phyloP scores from a whole-genome alignment of 768 basidiomycete species.

The Podaxis sp. region DNA sequence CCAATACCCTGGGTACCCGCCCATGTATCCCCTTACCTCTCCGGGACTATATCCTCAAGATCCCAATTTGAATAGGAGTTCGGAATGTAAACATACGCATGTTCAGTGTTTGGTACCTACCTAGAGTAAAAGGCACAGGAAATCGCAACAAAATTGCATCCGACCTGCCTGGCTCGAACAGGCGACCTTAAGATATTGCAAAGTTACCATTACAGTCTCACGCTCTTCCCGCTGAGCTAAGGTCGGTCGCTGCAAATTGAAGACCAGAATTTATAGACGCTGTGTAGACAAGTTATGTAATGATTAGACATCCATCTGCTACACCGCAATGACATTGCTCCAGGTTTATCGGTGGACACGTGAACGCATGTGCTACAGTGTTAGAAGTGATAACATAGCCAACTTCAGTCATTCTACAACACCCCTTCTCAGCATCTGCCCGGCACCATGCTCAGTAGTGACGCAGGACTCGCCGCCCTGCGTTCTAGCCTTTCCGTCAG shows the following conservation, averaged over 20 bases:
- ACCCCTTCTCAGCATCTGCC: neutral
- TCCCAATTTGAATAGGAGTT: too few species aligned
- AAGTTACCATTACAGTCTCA: neutral
- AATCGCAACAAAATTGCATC: neutral
- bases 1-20: too few species aligned
- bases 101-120: too few species aligned
- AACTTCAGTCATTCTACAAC: neutral
- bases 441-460: neutral
- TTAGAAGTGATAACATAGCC: too few species aligned
- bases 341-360: too few species aligned
- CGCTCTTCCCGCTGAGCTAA: neutral
- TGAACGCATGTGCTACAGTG: too few species aligned
- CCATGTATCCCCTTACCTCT: too few species aligned
- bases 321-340: too few species aligned
- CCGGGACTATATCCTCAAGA: too few species aligned
- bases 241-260: neutral
- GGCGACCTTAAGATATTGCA: constrained; percentile 32
- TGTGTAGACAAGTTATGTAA: too few species aligned
- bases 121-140: neutral
- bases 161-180: constrained; percentile 55
- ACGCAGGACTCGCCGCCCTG: neutral
- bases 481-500: neutral
- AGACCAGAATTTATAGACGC: neutral
- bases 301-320: too few species aligned
- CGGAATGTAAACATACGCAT: too few species aligned